These are phyloP conservation scores for Gossypium bickii DNA, from an alignment of 345 rosid genomes.

Conservation along the genomic window DNA sequence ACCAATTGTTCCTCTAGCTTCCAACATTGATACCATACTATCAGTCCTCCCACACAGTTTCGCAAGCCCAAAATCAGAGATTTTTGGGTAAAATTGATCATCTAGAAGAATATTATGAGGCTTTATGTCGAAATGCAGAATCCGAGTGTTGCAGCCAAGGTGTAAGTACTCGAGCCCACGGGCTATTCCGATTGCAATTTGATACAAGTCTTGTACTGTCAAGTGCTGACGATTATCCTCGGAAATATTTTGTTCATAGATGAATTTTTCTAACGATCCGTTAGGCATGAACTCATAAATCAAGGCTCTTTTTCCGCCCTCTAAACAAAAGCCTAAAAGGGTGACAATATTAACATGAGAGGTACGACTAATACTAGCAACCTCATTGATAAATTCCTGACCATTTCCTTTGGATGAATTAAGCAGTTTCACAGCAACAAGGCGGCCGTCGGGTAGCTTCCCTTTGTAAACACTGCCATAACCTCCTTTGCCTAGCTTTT, in stretches of 20 bases:
- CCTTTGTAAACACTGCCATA: constrained; percentile 7
- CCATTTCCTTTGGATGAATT: constrained; percentile 1
- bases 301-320: constrained; percentile 18
- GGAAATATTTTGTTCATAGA: background rate
- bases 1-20: constrained; percentile 24
- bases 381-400: constrained; percentile 8
- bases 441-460: background rate
- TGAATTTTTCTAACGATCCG: constrained; percentile 27
- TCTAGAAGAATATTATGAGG: constrained; percentile 16
- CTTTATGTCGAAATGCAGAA: constrained; percentile 20
- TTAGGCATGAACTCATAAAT: constrained; percentile 26
- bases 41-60: background rate
- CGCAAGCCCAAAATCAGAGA: constrained; percentile 10
- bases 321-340: constrained; percentile 22
- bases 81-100: background rate
- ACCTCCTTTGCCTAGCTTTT: constrained; percentile 6
- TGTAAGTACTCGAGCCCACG: constrained; percentile 19
- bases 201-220: constrained; percentile 11
- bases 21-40: background rate
- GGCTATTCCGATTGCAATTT: constrained; percentile 17
- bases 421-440: constrained; percentile 10
- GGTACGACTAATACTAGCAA: constrained; percentile 25
- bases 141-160: constrained; percentile 7
- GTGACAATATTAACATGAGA: constrained; percentile 29
- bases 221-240: background rate